Base-by-base conservation (phyloP, 202 grass and related monocot genomes). In the Schoenoplectus tabernaemontani region DNA sequence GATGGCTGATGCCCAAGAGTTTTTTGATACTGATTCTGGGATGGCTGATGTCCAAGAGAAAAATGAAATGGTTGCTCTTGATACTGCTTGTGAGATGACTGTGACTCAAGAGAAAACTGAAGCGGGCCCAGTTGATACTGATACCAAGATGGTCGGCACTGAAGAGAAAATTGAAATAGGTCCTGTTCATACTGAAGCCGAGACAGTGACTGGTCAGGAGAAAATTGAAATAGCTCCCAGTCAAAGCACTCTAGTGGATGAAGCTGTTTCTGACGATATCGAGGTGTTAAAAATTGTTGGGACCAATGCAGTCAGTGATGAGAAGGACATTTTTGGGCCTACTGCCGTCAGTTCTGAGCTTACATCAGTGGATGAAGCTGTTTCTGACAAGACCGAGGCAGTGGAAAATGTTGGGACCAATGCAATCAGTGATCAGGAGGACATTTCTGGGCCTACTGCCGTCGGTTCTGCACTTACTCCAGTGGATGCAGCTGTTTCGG, bases 1-100 rank as follows among this genome's bases (percentile, higher is more conserved):
- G 58, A 64, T 80, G 56, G 78, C 61, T 66, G 61, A 62, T 65
- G 78, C 61, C 7, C 78, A 80, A 80, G 78, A 80, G 78, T 65
- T 65, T 20, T 47, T 80, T 54, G 71, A 75, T 75, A 75, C 71
- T 56, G 71, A 75, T 75, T 54, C 71, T 47, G 47, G 56, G 17
- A 75, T 75, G 48, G 71, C 28, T 56, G 71, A 53, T 75, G 30
- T 15, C 47, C 71, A 37, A 28, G 71, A 75, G 47, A 56, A 75
- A 33, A 75, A 53, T 54, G 71, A 75, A 36, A 56, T 16, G 43
- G 68, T 23, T 72, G 11, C 43, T 4, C 42, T 54, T 75, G 71
- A 75, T 75, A 34, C 47, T 20, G 7, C 15, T n/a, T 36, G 24
- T 56, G 47, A 37, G 71, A 56, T 75, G 47, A 11, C 39, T 30